phyloP scores from a whole-genome alignment of 2,329 filamentous ascomycete species.

The Fusarium coffeatum region DNA sequence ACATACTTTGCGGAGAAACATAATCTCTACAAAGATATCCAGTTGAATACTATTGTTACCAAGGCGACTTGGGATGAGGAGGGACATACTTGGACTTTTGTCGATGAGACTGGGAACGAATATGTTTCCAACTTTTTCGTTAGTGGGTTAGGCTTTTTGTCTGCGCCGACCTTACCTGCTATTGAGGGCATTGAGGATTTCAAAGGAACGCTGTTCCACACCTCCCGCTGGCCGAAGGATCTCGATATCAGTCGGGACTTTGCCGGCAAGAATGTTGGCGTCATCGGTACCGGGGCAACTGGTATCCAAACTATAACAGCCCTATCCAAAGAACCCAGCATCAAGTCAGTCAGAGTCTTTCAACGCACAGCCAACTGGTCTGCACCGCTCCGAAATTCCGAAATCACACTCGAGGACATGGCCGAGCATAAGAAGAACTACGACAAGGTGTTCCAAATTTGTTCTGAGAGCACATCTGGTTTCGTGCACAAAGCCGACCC shows the following conservation, averaged over 20 bases:
- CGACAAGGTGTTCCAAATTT: constrained; percentile 25
- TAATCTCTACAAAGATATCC: constrained; percentile 54
- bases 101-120: not conserved
- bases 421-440: constrained; percentile 23
- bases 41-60: constrained; percentile 21
- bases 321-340: constrained; percentile 37
- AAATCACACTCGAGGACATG: constrained; percentile 30
- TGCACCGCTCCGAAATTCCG: constrained; percentile 36
- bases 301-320: constrained; percentile 36
- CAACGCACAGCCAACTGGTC: constrained; percentile 47
- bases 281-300: constrained; percentile 34
- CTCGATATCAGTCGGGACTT: constrained; percentile 6
- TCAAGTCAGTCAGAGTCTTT: constrained; percentile 51
- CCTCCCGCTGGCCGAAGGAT: constrained; percentile 32
- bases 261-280: constrained; percentile 21
- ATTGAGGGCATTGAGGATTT: constrained; percentile 29
- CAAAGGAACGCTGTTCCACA: constrained; percentile 23
- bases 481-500: constrained; percentile 35
- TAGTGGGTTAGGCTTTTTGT: constrained; percentile 31
- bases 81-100: constrained; percentile 11
- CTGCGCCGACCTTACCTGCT: constrained; percentile 24
- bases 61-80: constrained; percentile 13
- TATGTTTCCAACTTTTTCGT: constrained; percentile 26
- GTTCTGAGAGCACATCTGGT: constrained; percentile 10
- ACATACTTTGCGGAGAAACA: constrained; percentile 55